Percentiles rank a stretch among this genome's conserved stretches.
Evolutionary conservation across 805 yeast species (phyloP).

Genomic region (Candida saitoana): DNA sequence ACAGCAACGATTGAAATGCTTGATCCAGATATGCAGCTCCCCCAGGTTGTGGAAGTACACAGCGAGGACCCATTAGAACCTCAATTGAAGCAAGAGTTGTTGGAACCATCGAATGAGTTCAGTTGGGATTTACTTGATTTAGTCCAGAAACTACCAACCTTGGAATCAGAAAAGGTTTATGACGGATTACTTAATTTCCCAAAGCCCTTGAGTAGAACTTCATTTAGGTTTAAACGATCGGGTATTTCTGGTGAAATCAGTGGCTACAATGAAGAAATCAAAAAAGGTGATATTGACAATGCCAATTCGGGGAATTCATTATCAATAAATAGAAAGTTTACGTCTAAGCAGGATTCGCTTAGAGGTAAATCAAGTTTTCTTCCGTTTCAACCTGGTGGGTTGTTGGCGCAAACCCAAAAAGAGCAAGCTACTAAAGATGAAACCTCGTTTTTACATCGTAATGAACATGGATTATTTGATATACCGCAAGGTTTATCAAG

Average conservation of each 20-base stretch:
- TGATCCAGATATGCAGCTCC: slow-evolving; percentile 2
- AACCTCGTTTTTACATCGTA: slow-evolving; percentile 53
- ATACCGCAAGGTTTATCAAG: slow-evolving; percentile 77
- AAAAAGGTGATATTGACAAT: slow-evolving; percentile 41
- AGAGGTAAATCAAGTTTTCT: slow-evolving; percentile 69
- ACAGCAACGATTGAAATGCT: not conserved
- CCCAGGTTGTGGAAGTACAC: not conserved
- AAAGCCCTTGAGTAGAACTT: slow-evolving; percentile 55
- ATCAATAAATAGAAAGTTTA: slow-evolving; percentile 65
- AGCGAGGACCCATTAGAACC: not conserved
- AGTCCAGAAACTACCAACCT: slow-evolving; percentile 55
- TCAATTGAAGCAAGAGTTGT: slow-evolving; percentile 33
- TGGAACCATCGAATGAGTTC: slow-evolving; percentile 60
- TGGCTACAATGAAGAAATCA: slow-evolving; percentile 54
- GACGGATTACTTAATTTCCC: slow-evolving; percentile 57
- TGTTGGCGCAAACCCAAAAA: slow-evolving; percentile 21
- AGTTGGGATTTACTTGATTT: slow-evolving; percentile 69
- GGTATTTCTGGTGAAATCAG: slow-evolving; percentile 74
- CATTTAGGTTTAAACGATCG: slow-evolving; percentile 61
- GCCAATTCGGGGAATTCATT: slow-evolving; percentile 67
- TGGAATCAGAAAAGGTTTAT: slow-evolving; percentile 28
- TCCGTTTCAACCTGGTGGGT: slow-evolving; percentile 94
- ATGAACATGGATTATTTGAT: slow-evolving; percentile 69
- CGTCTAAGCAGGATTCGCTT: slow-evolving; percentile 56
- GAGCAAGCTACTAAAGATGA: slow-evolving; percentile 23